Evolutionary conservation across 352 stramenopile genomes (phyloP).

Genomic region (Phytophthora quininea): DNA sequence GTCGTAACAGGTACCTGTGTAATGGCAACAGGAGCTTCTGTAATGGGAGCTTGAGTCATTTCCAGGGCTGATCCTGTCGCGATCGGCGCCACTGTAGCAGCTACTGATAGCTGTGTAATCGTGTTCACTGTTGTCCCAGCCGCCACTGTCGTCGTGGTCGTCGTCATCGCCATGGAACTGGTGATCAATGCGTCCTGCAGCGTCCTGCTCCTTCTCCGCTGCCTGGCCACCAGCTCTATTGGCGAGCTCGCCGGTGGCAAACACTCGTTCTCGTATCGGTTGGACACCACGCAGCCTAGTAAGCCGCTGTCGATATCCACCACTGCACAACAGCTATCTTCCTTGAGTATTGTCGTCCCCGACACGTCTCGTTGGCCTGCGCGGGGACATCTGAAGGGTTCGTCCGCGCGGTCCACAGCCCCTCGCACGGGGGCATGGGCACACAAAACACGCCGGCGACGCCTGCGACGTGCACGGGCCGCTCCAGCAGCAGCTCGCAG

Average conservation of each 20-base stretch:
- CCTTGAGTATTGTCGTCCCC: constrained; percentile 19
- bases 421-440: constrained; percentile 37
- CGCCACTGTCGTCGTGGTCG: neutral
- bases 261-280: constrained; percentile 28
- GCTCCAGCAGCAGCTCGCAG: constrained; percentile 17
- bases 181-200: constrained; percentile 11
- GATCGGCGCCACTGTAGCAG: neutral
- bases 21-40: neutral
- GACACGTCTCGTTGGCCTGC: constrained; percentile 31
- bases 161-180: neutral
- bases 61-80: neutral
- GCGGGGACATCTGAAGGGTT: constrained; percentile 40
- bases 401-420: constrained; percentile 6
- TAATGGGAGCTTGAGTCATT: neutral
- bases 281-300: constrained; percentile 42
- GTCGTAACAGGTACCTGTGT: neutral
- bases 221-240: constrained; percentile 1
- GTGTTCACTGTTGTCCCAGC: neutral
- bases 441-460: constrained; percentile 49
- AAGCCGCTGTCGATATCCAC: constrained; percentile 26
- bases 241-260: constrained; percentile 29
- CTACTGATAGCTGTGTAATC: neutral
- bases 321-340: constrained; percentile 55
- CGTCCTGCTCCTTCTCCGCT: constrained; percentile 23
- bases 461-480: constrained; percentile 40